Base-by-base conservation (phyloP, 78 protist species). In the Pigoraptor vietnamica region DNA sequence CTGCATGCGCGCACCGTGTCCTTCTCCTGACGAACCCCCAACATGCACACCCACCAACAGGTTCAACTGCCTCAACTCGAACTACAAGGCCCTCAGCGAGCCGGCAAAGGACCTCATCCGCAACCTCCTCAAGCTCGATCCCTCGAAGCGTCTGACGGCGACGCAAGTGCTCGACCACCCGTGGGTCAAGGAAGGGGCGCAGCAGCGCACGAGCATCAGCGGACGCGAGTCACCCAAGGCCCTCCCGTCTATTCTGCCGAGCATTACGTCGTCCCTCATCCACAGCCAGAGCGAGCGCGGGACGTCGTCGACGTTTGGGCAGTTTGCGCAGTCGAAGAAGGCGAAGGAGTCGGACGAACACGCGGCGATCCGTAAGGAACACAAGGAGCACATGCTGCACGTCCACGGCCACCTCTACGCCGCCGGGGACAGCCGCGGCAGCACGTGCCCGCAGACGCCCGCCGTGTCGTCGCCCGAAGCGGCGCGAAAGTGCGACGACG, bases 81-180 rank as follows among this genome's bases (percentile, higher is more conserved):
- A 32, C 24, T 83, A 83, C 88, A 32, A 83, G 9, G 88, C 88
- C 35, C 38, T 83, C 23, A 34, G 34, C 2, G 39, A 34, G 23
- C 23, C 9, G 25, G 38, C 25, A 2, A 6, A 24, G 24, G 88
- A 35, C 2, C 25, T 83, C 34, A 83, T 83, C 33, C 88, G 38
- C 9, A 35, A 35, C 1, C 35, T 83, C 6, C 38, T 83, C 25
- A 83, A 10, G 39, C 35, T 35, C 24, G 38, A 83, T 35, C 88
- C 88, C 25, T 6, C 88, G 39, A 83, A 83, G 88, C 35, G 88
- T n/a, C 35, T 34, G 39, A 83, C 88, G 34, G 88, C 88, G 38
- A 34, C 88, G 39, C 88, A 83, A 37, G 25, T 83, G 21, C 88
- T 83, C n/a, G 24, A 83, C 1, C 88, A 83, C 88, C 88, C 88